These are phyloP conservation scores for Scheffersomyces amazonensis DNA, from an alignment of 805 yeast genomes.

Conservation along the genomic window DNA sequence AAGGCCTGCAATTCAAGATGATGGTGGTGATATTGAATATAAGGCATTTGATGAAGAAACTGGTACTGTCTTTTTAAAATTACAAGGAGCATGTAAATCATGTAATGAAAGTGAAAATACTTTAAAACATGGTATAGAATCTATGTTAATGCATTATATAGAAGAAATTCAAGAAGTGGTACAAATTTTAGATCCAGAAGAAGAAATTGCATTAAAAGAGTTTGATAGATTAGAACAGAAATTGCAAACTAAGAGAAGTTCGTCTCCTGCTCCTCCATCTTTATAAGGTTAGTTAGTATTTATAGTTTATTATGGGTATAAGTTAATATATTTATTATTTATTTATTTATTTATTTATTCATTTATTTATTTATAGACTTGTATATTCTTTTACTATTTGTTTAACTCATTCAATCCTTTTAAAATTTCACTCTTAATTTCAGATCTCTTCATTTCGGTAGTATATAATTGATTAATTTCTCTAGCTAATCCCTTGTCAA, in stretches of 20 bases:
- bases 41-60: constrained; percentile 80
- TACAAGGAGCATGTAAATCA: constrained; percentile 94
- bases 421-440: not conserved
- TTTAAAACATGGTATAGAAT: constrained; percentile 90
- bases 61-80: constrained; percentile 83
- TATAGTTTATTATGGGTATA: not conserved
- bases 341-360: not conserved
- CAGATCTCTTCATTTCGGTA: constrained; percentile 1
- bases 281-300: too few species aligned
- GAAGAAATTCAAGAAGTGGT: constrained; percentile 91
- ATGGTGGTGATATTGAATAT: constrained; percentile 95
- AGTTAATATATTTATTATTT: not conserved
- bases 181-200: constrained; percentile 75
- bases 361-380: not conserved
- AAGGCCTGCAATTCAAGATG: constrained; percentile 97
- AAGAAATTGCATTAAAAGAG: constrained; percentile 76
- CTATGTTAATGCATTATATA: constrained; percentile 95
- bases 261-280: constrained; percentile 23
- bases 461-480: constrained; percentile 19
- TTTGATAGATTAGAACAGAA: constrained; percentile 77
- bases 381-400: not conserved
- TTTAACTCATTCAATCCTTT: not conserved
- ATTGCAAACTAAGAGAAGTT: constrained; percentile 17
- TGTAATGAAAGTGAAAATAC: constrained; percentile 92
- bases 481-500: constrained; percentile 34